A percentile compares a stretch with the other conserved stretches of the same genome.
These are phyloP conservation scores for Zoysia pacifica DNA, from an alignment of 176 grass and related monocot species.

Conservation along the genomic window DNA sequence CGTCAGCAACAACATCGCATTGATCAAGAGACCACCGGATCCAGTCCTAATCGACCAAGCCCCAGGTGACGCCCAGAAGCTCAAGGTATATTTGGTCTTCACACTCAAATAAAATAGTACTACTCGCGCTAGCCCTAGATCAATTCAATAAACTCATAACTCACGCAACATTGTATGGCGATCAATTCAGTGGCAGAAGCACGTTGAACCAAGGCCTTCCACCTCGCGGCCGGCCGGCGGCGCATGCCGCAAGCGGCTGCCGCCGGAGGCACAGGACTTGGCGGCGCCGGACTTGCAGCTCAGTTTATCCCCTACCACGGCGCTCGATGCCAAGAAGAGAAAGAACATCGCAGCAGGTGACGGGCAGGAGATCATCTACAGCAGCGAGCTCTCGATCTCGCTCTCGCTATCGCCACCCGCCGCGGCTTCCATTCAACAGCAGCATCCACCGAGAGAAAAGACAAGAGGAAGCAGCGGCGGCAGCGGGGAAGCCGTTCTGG, in stretches of 20 bases:
- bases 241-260: slow-evolving; percentile 38
- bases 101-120: background rate
- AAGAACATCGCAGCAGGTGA: slow-evolving; percentile 26
- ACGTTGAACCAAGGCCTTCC: background rate
- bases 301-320: slow-evolving; percentile 53
- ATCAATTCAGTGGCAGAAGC: slow-evolving; percentile 25
- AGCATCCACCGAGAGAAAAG: slow-evolving; percentile 34
- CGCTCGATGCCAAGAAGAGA: slow-evolving; percentile 14
- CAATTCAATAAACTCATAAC: background rate
- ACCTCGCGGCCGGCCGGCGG: background rate
- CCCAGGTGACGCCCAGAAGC: slow-evolving; percentile 31
- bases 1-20: slow-evolving; percentile 10
- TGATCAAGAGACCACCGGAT: slow-evolving; percentile 38
- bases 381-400: slow-evolving; percentile 49
- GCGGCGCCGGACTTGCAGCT: slow-evolving; percentile 56
- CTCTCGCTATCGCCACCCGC: slow-evolving; percentile 67
- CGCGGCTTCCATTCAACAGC: slow-evolving; percentile 31
- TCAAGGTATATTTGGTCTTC: slow-evolving; percentile 30
- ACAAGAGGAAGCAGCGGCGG: slow-evolving; percentile 49
- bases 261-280: slow-evolving; percentile 12
- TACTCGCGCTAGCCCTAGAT: background rate
- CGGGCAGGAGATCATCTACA: slow-evolving; percentile 42
- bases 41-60: slow-evolving; percentile 48
- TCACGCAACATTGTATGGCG: background rate
- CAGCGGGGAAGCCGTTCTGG: slow-evolving; percentile 56